A percentile compares a stretch with the other conserved stretches of the same genome.
phyloP scores from a whole-genome alignment of 2,329 filamentous ascomycete genomes.

The Laburnicola sp. region DNA sequence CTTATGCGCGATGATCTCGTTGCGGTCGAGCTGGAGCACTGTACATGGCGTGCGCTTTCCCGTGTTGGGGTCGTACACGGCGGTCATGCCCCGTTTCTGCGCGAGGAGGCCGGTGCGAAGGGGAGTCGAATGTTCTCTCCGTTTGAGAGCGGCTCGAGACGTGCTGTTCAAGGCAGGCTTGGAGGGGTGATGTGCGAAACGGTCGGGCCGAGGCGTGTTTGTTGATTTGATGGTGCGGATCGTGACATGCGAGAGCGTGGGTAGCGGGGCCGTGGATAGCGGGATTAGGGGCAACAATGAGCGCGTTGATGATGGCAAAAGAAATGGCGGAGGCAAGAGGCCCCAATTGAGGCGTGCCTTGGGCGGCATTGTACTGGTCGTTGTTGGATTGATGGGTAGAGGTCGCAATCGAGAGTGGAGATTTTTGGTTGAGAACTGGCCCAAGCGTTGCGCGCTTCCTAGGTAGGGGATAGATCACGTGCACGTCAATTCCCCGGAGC shows the following conservation, averaged over 20 bases:
- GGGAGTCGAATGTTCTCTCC: constrained; percentile 61
- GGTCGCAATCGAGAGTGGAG: constrained; percentile 15
- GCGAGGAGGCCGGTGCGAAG: constrained; percentile 80
- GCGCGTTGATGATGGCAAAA: constrained; percentile 34
- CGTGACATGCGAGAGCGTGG: constrained; percentile 26
- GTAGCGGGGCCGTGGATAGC: constrained; percentile 17
- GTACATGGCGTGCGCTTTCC: constrained; percentile 83
- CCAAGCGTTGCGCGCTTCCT: constrained; percentile 5
- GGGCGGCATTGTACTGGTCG: constrained; percentile 36
- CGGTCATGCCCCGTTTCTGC: constrained; percentile 95
- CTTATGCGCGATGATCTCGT: constrained; percentile 87
- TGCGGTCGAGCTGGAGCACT: constrained; percentile 88
- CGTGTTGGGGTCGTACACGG: constrained; percentile 75
- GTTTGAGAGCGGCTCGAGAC: constrained; percentile 61
- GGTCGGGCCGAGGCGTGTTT: constrained; percentile 53
- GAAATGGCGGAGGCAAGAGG: constrained; percentile 31
- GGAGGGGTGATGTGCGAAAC: constrained; percentile 57
- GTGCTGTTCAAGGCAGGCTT: constrained; percentile 59
- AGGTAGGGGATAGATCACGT: constrained; percentile 1
- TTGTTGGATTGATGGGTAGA: constrained; percentile 10
- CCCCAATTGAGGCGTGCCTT: constrained; percentile 41
- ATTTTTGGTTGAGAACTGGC: constrained; percentile 20
- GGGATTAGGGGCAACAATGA: constrained; percentile 25
- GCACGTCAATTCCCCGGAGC: neutral
- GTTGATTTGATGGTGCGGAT: constrained; percentile 59